Percentiles rank a stretch among this genome's conserved stretches.
Evolutionary conservation across 73 alveolate species (phyloP).

Genomic region (Urostyla sp.): DNA sequence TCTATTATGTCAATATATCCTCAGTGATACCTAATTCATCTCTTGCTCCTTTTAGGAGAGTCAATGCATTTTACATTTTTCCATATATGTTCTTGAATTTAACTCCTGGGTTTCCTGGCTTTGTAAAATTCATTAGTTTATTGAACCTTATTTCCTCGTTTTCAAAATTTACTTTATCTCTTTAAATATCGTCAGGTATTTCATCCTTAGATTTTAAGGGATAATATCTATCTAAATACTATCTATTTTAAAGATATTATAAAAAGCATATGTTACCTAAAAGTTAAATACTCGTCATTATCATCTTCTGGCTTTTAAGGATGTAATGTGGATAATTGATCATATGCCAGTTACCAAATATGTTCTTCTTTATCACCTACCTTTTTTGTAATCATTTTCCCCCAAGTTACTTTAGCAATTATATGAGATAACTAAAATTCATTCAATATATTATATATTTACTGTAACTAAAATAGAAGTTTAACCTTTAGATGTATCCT

Average conservation of each 20-base stretch:
- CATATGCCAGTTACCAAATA: conserved; percentile 71
- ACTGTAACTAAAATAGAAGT: conserved; percentile 66
- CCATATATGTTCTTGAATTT: conserved; percentile 73
- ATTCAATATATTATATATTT: neutral
- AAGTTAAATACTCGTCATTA: conserved; percentile 76
- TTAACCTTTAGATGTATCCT: conserved; percentile 70
- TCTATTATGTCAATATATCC: too few relatives aligned
- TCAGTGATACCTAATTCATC: conserved; percentile 71
- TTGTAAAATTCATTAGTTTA: conserved; percentile 59
- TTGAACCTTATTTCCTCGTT: conserved; percentile 39
- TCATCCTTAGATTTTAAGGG: conserved; percentile 48
- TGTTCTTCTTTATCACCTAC: conserved; percentile 79
- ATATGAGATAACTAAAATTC: conserved; percentile 67
- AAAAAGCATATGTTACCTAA: conserved; percentile 34
- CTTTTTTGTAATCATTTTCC: conserved; percentile 64
- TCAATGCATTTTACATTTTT: conserved; percentile 66
- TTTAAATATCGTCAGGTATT: conserved; percentile 45
- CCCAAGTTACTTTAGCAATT: conserved; percentile 82
- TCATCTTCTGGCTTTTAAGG: conserved; percentile 47
- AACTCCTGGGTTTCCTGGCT: conserved; percentile 78
- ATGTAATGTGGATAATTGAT: conserved; percentile 53
- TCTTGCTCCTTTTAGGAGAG: conserved; percentile 72
- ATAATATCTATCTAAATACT: conserved; percentile 61
- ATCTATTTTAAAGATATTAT: conserved; percentile 6
- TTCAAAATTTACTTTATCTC: conserved; percentile 57